Evolutionary conservation across 345 rosid genomes (phyloP), one percentile per base, ranked within the genome.

Genomic region (Brassica incana): DNA sequence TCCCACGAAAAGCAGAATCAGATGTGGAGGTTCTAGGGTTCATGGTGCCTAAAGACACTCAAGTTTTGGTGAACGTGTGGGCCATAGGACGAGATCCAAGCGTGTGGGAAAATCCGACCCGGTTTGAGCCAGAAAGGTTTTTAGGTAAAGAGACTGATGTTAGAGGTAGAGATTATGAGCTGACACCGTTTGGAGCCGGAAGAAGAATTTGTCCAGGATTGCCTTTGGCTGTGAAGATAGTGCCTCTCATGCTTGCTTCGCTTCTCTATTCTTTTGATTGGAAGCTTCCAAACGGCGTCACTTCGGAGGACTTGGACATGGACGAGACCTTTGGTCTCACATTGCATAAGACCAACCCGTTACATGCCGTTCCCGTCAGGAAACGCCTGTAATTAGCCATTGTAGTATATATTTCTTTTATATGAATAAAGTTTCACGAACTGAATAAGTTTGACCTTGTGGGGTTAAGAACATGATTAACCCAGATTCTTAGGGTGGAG

Each of bases 221-320:
- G 67, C 81, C 86, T 10, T 38, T 87, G 43, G 91, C 83, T 2
- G 8, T 52, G 6, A 83, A 80, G 50, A 83, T 72, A 73, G 29
- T 90, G 50, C 83, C 81, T 48, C 35, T 84, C 3, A 81, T 85
- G 82, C 73, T 90, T 82, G 89, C 82, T 60, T 73, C 84, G 38
- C 75, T 88, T 20, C 58, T 88, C 11, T 81, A 77, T 59, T 76
- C 74, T 3, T 88, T 88, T 68, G 84, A 88, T 3, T 88, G 91
- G 91, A 75, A 80, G 8, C 79, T 85, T 1, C 84, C 88, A 3
- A 59, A 58, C 7, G 85, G 76, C 27, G 30, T 72, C 68, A 61
- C 1, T 73, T 25, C 36, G 4, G 77, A 84, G 12, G 80, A 84
- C 12, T 69, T 86, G 43, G 87, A 86, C 77, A 85, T 85, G 89